Base-by-base conservation (phyloP, 768 basidiomycete species). In the Macrolepiota dolichaula region DNA sequence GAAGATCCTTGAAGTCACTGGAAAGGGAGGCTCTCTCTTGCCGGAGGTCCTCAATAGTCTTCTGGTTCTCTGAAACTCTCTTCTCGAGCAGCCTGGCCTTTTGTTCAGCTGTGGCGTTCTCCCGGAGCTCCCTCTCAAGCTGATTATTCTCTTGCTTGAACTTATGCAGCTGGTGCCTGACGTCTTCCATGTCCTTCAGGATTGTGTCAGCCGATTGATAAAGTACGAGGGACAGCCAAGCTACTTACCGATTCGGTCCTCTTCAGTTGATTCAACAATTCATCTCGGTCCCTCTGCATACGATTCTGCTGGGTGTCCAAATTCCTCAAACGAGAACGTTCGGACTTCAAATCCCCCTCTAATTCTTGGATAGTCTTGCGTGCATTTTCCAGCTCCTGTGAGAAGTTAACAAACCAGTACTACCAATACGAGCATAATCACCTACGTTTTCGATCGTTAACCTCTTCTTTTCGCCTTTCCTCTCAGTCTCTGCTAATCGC, bases 91-190 rank as follows among this genome's bases (percentile, higher is more conserved):
- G 73, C 13, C 88, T 84, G 17, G 86, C 85, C 66, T 87, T 91
- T 68, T 92, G 89, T 65, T 92, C 92, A 2, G 78, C 84, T 19
- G 81, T 88, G 38, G 77, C 76, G 59, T 88, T 91, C 58, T 74
- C 90, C 90, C 89, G 81, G 47, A 93, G 78, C 61, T 94, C 91
- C 51, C 76, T 79, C 70, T 93, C 91, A 27, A 94, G 77, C 19
- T 84, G 83, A 25, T 85, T 79, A 64, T 88, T 93, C 66, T 91
- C 87, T 61, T 85, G 83, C 72, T 91, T 94, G 71, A 84, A 76
- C 58, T 78, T 79, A 47, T 87, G 83, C 6, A 93, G 71, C 36
- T 94, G 86, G 12, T 80, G 72, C 64, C 85, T 87, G 46, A 94
- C 83, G 54, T 88, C 89, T 25, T 88, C 84, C 83, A 94, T 91